phyloP scores from a whole-genome alignment of 1,284 basidiomycete species.

The Sporisorium scitamineum region DNA sequence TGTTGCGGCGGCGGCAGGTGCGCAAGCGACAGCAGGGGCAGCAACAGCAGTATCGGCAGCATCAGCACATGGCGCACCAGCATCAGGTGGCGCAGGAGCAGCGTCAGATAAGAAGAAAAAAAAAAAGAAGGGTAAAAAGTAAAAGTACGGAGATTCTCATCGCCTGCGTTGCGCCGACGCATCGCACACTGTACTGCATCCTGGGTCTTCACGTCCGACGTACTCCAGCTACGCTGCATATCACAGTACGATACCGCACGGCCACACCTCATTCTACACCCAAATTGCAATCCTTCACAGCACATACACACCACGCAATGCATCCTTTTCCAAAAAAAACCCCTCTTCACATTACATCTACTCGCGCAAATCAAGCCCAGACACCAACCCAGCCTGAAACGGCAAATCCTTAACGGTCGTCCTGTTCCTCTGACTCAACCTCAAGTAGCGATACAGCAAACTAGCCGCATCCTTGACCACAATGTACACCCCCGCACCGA shows the following conservation, averaged over 20 bases:
- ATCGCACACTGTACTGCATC: not conserved
- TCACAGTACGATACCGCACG: not conserved
- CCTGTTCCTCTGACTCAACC: conserved; percentile 46
- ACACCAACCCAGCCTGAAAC: conserved; percentile 52
- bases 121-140: conserved; percentile 54
- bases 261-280: not conserved
- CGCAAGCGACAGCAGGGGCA: conserved; percentile 11
- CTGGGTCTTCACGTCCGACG: no score
- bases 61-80: conserved; percentile 1
- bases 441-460: conserved; percentile 54
- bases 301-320: not conserved
- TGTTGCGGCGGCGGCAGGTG: not conserved
- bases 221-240: not conserved
- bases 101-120: conserved; percentile 52
- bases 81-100: conserved; percentile 12
- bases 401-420: conserved; percentile 57
- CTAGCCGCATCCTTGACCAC: conserved; percentile 54
- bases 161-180: not conserved
- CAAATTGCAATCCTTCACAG: not conserved
- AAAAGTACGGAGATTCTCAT: not conserved
- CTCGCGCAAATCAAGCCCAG: conserved; percentile 43
- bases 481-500: conserved; percentile 61
- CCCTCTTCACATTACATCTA: not conserved
- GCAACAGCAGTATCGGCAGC: conserved; percentile 2
- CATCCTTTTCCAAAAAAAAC: not conserved